Conservation (phyloP, 208 protist genomes). For the Naegleria fowleri region DNA sequence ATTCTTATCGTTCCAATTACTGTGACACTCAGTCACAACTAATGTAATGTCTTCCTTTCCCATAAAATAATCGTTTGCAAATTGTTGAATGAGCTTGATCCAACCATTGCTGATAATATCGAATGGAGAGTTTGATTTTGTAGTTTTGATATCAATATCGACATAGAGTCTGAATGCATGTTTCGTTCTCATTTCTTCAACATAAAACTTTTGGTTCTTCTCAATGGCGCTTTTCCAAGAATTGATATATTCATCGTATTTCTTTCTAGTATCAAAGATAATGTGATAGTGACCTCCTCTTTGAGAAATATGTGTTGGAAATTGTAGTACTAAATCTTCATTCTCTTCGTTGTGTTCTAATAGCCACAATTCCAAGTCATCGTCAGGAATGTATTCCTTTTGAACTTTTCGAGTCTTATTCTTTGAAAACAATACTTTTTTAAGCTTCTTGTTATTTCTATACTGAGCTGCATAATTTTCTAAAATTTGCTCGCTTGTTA, state of each 20-base stretch:
- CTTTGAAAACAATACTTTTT: background rate
- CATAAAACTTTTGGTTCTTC: background rate
- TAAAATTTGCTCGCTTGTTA: background rate
- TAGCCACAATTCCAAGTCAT: conserved; percentile 10
- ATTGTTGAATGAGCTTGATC: background rate
- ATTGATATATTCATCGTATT: background rate
- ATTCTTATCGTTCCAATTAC: background rate
- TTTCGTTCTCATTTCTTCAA: conserved; percentile 10
- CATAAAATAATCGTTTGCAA: background rate
- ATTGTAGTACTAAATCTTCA: background rate
- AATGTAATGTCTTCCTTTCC: background rate
- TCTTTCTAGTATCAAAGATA: background rate
- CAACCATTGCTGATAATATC: background rate
- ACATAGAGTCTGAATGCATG: background rate
- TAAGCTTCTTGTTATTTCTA: background rate
- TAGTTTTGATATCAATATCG: conserved; percentile 8
- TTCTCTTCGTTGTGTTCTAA: background rate
- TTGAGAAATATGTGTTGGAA: background rate
- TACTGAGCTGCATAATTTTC: background rate
- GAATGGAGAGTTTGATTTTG: background rate
- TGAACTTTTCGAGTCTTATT: background rate
- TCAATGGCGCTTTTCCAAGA: background rate
- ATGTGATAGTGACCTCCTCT: conserved; percentile 23
- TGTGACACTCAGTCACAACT: conserved; percentile 4
- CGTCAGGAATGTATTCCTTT: background rate